These are phyloP conservation scores for Notholithocarpus densiflorus DNA, from an alignment of 306 rosid genomes.

Conservation along the genomic window DNA sequence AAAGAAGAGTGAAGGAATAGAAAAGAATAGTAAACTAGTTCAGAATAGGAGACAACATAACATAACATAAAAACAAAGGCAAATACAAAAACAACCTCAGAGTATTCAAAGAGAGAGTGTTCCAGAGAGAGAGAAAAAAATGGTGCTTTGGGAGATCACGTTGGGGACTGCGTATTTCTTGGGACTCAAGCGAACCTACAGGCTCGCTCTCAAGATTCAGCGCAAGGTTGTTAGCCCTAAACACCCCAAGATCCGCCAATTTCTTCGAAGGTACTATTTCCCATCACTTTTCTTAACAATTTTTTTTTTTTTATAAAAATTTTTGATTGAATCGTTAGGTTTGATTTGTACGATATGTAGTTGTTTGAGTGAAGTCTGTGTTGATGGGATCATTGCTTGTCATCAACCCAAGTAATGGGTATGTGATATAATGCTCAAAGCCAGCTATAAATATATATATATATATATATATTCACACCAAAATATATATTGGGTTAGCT, in stretches of 20 bases:
- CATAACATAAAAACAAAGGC: not conserved
- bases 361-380: no score
- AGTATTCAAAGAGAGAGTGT: not conserved
- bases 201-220: slow-evolving; percentile 71
- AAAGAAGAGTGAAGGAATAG: not conserved
- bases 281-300: not conserved
- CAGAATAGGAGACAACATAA: not conserved
- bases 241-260: slow-evolving; percentile 59
- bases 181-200: slow-evolving; percentile 80
- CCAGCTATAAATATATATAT: no score
- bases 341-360: not conserved
- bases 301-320: not conserved
- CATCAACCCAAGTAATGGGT: no score
- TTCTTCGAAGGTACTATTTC: slow-evolving; percentile 55
- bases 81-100: no score
- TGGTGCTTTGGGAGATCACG: slow-evolving; percentile 99
- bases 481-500: no score
- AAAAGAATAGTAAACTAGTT: not conserved
- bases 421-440: no score
- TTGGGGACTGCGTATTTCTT: slow-evolving; percentile 85
- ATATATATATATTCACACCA: no score
- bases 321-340: not conserved
- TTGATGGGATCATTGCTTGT: no score
- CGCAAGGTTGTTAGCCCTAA: slow-evolving; percentile 63
- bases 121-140: slow-evolving; percentile 11